These are phyloP conservation scores for Starmerella roubikii DNA, from an alignment of 805 yeast species.

Conservation along the genomic window DNA sequence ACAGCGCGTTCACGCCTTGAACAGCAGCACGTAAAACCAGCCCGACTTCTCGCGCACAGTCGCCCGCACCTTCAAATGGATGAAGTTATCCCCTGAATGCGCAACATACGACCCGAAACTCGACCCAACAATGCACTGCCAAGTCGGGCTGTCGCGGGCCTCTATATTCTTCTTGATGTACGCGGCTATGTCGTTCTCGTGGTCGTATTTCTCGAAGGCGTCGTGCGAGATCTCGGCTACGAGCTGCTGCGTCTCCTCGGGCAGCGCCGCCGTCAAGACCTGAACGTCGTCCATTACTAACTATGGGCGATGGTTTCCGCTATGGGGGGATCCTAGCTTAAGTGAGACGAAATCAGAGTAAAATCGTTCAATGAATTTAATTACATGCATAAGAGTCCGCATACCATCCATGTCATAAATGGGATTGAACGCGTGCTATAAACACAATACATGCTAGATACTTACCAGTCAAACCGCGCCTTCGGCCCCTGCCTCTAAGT, in stretches of 20 bases:
- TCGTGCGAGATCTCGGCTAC: conserved; percentile 26
- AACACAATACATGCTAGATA: too few relatives aligned
- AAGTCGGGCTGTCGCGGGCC: conserved; percentile 39
- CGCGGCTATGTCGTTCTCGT: conserved; percentile 45
- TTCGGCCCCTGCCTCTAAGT: too few relatives aligned
- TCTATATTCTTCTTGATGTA: conserved; percentile 46
- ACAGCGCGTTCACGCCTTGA: conserved; percentile 30
- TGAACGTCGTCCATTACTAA: conserved; percentile 3
- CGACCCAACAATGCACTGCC: conserved; percentile 53
- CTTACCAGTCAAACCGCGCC: too few relatives aligned
- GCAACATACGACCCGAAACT: conserved; percentile 51
- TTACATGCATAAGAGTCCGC: too few relatives aligned
- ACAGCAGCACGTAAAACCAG: conserved; percentile 30
- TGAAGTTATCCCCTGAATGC: conserved; percentile 41
- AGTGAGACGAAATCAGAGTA: too few relatives aligned
- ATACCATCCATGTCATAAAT: too few relatives aligned
- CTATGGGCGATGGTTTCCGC: too few relatives aligned
- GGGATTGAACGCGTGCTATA: too few relatives aligned
- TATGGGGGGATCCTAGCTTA: too few relatives aligned
- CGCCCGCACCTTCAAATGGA: conserved; percentile 36
- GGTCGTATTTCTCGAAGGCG: conserved; percentile 33
- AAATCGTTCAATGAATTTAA: too few relatives aligned
- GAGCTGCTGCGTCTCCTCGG: conserved; percentile 16
- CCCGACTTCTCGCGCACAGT: conserved; percentile 32
- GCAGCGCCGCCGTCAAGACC: conserved; percentile 19